phyloP scores from a whole-genome alignment of 352 stramenopile species.

The Phytophthora rubi region DNA sequence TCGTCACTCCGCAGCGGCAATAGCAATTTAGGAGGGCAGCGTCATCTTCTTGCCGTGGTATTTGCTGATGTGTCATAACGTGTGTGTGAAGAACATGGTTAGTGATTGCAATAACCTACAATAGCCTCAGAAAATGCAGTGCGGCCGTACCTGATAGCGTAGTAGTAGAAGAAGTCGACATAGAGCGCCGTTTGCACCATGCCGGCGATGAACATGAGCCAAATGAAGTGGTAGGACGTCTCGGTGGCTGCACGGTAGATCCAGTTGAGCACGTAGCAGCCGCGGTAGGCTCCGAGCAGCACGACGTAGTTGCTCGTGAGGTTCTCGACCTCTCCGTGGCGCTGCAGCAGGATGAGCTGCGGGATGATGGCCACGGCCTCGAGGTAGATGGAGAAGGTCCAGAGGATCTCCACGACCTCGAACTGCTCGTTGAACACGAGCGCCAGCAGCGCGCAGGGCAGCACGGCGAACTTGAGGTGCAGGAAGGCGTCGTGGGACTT shows the following conservation, averaged over 20 bases:
- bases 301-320: constrained; percentile 99
- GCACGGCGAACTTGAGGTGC: constrained; percentile 97
- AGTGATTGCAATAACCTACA: not conserved
- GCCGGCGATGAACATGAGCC: constrained; percentile 98
- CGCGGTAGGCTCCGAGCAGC: constrained; percentile 97
- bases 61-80: constrained; percentile 56
- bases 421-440: constrained; percentile 96
- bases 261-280: constrained; percentile 99
- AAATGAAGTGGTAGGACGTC: constrained; percentile 97
- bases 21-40: constrained; percentile 72
- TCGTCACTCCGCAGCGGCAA: constrained; percentile 13
- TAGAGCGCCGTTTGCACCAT: constrained; percentile 99
- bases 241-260: constrained; percentile 98
- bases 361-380: constrained; percentile 99
- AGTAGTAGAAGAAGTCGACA: constrained; percentile 99
- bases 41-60: constrained; percentile 93
- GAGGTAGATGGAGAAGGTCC: constrained; percentile 99
- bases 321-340: constrained; percentile 98
- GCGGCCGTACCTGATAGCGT: constrained; percentile 86
- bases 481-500: constrained; percentile 99
- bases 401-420: constrained; percentile 94
- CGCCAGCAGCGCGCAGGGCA: constrained; percentile 96
- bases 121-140: not conserved
- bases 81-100: constrained; percentile 1
- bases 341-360: constrained; percentile 99